These are phyloP conservation scores for Sporothrix brunneoviolacea DNA, from an alignment of 2,329 filamentous ascomycete genomes.

Conservation along the genomic window DNA sequence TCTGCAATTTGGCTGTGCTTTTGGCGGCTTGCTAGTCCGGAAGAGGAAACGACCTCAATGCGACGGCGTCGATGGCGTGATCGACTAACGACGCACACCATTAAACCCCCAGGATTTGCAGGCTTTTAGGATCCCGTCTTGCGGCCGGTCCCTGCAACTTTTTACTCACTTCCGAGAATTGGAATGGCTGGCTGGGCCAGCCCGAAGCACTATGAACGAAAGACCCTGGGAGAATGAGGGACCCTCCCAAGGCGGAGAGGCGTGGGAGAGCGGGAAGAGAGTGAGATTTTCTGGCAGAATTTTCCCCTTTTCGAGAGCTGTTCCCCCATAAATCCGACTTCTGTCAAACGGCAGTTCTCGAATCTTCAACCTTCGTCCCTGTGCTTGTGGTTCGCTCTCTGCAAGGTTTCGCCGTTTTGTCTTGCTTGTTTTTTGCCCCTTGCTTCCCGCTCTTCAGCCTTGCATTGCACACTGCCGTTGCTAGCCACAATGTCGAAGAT, in stretches of 20 bases:
- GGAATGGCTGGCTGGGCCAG: slow-evolving; percentile 1
- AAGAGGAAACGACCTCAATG: neutral
- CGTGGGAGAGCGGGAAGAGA: neutral
- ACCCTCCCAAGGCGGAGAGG: neutral
- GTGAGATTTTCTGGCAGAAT: neutral
- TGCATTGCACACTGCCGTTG: neutral
- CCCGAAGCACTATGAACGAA: too few species aligned
- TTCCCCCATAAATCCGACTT: neutral
- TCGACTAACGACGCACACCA: slow-evolving; percentile 13
- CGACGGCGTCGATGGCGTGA: slow-evolving; percentile 11
- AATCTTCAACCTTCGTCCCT: neutral
- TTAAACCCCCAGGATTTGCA: neutral
- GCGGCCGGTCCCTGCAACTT: too few species aligned
- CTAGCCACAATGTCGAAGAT: slow-evolving; percentile 26
- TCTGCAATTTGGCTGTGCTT: too few species aligned
- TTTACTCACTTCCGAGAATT: neutral
- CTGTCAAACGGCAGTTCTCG: neutral
- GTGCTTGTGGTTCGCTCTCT: too few species aligned
- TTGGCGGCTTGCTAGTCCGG: neutral
- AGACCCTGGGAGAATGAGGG: too few species aligned
- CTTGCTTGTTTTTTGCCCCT: neutral
- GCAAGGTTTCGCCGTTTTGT: neutral
- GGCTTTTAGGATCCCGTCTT: too few species aligned
- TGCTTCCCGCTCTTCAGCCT: neutral
- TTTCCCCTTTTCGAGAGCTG: neutral